phyloP scores from a whole-genome alignment of 768 basidiomycete genomes.

The Russula sp. region DNA sequence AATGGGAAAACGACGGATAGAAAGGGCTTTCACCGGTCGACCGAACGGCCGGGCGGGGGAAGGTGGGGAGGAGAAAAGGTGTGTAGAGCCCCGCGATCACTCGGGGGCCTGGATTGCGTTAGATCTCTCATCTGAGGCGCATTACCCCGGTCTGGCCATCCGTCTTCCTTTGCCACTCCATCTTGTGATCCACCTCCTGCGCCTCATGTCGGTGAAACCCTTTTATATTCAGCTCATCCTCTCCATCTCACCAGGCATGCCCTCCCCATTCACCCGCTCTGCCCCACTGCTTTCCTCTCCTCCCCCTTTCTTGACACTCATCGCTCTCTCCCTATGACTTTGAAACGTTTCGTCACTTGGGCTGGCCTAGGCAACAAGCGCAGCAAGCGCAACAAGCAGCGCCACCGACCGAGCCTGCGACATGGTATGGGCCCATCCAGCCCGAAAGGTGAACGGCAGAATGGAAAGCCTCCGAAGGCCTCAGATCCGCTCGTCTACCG shows the following conservation, averaged over 20 bases:
- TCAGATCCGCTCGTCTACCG: neutral
- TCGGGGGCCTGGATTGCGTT: neutral
- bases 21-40: neutral
- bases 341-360: conserved; percentile 1
- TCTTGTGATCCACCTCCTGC: neutral
- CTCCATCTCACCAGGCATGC: neutral
- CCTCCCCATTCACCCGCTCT: neutral
- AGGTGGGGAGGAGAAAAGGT: too few relatives aligned
- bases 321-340: neutral
- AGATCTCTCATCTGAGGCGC: neutral
- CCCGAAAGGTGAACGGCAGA: neutral
- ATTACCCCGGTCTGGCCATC: neutral
- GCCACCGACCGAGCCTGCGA: neutral
- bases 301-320: neutral
- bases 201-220: neutral
- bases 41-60: too few relatives aligned
- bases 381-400: neutral
- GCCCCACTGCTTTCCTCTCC: neutral
- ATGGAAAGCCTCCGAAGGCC: neutral
- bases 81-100: neutral
- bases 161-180: neutral
- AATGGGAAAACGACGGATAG: neutral
- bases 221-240: neutral
- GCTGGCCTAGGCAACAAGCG: neutral
- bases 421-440: neutral